Evolutionary conservation across 2,329 filamentous ascomycete genomes (phyloP), one percentile per base, ranked within the genome.

Genomic region (Coleophoma eucalyptorum): DNA sequence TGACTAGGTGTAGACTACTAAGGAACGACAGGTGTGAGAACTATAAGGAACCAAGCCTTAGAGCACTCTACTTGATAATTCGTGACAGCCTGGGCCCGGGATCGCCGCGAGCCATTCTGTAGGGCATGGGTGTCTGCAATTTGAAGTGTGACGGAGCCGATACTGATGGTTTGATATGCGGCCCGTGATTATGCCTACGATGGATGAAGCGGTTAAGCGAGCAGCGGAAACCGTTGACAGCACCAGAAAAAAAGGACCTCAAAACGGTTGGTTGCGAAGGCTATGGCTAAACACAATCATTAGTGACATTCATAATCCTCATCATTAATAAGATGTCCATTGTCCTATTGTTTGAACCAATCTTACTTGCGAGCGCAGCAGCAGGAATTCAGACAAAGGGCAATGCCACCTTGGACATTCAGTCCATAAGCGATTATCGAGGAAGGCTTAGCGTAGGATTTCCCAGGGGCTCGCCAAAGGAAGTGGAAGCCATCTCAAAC

Each of bases 131-230:
- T 26, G 26, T 3, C 35, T 38, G 35, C 16, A 15, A 38, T n/a
- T 11, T 38, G 35, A 26, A 44, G 19, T n/a, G 12, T 13, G 42
- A 12, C 11, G n/a, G 20, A 26, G 42, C 42, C 42, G 13, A 44
- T 19, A 4, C 42, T 44, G 21, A 16, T 19, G 10, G 42, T 44
- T 26, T 44, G 42, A 44, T 16, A 44, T 20, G n/a, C 7, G 13
- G 19, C 42, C 42, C 42, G 42, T 44, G 42, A 26, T 44, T 44
- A 44, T 44, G 42, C 42, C 42, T 44, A 16, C 10, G 21, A 15
- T 4, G 10, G 19, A 8, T 26, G 26, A 44, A 26, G n/a, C 40
- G 19, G 11, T 19, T 44, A 31, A 44, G 42, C 42, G 42, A 44
- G 19, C 4, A n/a, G 18, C n/a, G 42, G 16, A 20, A 12, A 3